Evolutionary conservation across 257 asterid species (phyloP), one percentile per base, ranked within the genome.

Genomic region (Paraleonurus japonicus): DNA sequence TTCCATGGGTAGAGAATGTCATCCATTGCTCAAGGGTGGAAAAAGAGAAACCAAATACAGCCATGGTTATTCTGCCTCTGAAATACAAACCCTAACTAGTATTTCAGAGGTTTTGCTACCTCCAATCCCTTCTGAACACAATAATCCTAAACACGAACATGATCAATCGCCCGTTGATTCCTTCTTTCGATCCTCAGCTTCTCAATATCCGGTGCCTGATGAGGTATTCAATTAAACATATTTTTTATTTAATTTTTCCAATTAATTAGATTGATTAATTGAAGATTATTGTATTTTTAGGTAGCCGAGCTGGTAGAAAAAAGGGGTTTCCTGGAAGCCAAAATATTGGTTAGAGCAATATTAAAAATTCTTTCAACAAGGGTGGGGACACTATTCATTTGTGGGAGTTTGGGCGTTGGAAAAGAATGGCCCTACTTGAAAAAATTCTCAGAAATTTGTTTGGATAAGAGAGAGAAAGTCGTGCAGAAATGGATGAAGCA

Each of bases 131-230:
- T 8, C 43, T 4, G n/a, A n/a, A 12, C 6, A 11, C 10, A 10
- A 51, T 19, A 22, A 43, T 62, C 4, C 50, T 4, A 53, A 35
- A n/a, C 63, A 74, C 12, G 58, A 41, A 41, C 50, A 43, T 17
- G 50, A 43, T 13, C 50, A 43, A 13, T 43, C 50, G 17, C 17
- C 17, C 50, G 17, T 16, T 1, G 22, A 71, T 1, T 74, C 83
- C 23, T 82, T 87, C 37, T 79, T 17, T 68, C 22, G 65, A 57
- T 71, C 87, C 28, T 87, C 96, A 17, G 96, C 70, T 27, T 68
- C 94, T 77, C 96, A 78, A 20, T 77, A 89, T 81, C 96, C 96
- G 2, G 54, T 92, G 13, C 96, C 96, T 3, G 92, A 92, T 72
- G 92, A 89, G 96, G 98, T 92, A 81, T 8, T 15, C 0, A 13